These are phyloP conservation scores for Ophiostoma sp. DNA, from an alignment of 2,329 filamentous ascomycete species.

Conservation along the genomic window DNA sequence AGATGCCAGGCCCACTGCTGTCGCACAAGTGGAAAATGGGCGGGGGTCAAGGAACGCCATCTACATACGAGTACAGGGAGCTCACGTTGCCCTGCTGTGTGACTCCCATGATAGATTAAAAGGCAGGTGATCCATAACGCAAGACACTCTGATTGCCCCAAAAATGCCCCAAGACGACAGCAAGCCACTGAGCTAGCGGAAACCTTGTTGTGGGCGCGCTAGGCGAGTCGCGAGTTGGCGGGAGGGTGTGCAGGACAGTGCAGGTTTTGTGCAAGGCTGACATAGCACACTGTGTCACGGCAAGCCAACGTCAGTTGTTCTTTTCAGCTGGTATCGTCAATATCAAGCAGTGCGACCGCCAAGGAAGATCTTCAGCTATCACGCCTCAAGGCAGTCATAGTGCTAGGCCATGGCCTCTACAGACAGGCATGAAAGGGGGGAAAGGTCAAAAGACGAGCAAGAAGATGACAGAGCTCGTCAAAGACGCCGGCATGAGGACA, in stretches of 20 bases:
- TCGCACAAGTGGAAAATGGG: constrained; percentile 6
- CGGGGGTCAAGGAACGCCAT: constrained; percentile 5
- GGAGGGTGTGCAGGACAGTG: constrained; percentile 4
- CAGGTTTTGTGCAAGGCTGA: background rate
- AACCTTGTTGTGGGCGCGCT: background rate
- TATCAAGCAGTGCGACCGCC: background rate
- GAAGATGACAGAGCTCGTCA: background rate
- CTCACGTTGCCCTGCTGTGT: background rate
- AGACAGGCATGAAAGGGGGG: constrained; percentile 3
- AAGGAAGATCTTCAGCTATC: background rate
- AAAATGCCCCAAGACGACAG: background rate
- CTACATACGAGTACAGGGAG: background rate
- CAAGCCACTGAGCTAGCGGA: background rate
- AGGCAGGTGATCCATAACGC: constrained; percentile 9
- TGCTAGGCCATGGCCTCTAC: constrained; percentile 6
- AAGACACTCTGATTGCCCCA: constrained; percentile 8
- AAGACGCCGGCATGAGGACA: background rate
- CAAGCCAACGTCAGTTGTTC: background rate
- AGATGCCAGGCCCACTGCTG: background rate
- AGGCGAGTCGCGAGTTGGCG: background rate
- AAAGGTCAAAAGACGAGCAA: background rate
- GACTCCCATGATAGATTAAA: background rate
- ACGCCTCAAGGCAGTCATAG: background rate
- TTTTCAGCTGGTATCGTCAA: background rate
- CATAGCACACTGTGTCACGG: constrained; percentile 2